A percentile compares a stretch with the other conserved stretches of the same genome.
Conservation (phyloP, 495 filamentous ascomycete genomes). For the Aspergillus indologenus region DNA sequence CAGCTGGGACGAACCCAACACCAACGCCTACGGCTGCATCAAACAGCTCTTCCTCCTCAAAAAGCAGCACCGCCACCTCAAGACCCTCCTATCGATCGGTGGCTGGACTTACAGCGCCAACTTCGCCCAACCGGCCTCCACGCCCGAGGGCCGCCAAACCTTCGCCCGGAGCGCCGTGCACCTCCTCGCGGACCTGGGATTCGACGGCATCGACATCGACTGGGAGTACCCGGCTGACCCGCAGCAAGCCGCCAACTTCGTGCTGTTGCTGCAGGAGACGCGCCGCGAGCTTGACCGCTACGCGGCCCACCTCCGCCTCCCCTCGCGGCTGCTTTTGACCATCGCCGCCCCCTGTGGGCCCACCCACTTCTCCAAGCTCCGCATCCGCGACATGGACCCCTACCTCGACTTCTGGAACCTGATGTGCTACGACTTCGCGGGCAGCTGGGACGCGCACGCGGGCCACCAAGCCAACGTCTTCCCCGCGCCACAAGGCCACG, state of each 20-base stretch:
- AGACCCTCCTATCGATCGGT: conserved; percentile 86
- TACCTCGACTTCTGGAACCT: conserved; percentile 70
- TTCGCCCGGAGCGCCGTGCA: conserved; percentile 68
- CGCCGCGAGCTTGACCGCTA: conserved; percentile 59
- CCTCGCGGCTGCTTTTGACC: conserved; percentile 63
- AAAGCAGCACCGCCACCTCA: conserved; percentile 78
- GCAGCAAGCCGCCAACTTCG: conserved; percentile 58
- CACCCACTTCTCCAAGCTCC: conserved; percentile 58
- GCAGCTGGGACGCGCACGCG: conserved; percentile 63
- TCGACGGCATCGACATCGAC: conserved; percentile 63
- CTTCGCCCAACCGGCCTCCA: conserved; percentile 63
- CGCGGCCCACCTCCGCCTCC: conserved; percentile 40
- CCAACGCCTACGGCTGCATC: conserved; percentile 57
- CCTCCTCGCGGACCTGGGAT: conserved; percentile 61
- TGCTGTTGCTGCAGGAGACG: conserved; percentile 57
- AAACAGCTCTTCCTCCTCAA: conserved; percentile 96
- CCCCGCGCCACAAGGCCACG: conserved; percentile 42
- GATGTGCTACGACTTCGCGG: conserved; percentile 76
- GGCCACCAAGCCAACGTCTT: conserved; percentile 79
- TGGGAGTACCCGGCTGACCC: conserved; percentile 49
- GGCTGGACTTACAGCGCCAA: conserved; percentile 92
- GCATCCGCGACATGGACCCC: conserved; percentile 59
- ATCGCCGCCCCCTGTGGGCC: conserved; percentile 59
- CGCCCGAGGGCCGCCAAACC: conserved; percentile 55
- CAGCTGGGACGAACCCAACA: conserved; percentile 36